Evolutionary conservation across 352 stramenopile genomes (phyloP), one percentile per base, ranked within the genome.

Genomic region (Blastocystis sp.): DNA sequence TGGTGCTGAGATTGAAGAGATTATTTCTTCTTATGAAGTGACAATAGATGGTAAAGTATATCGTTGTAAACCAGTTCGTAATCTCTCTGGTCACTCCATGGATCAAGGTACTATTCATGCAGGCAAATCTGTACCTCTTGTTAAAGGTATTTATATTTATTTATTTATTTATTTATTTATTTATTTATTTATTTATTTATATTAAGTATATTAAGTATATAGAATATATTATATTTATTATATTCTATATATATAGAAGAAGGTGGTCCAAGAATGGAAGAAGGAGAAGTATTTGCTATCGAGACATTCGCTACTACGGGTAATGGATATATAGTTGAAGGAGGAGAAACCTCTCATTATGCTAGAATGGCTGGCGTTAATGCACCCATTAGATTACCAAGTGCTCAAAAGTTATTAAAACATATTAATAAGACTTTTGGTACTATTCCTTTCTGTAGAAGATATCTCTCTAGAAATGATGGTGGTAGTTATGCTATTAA

Each of bases 341-440:
- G 58, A 30, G 24, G 40, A 27, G 39, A 40, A 31, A 23, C 11
- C 2, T 39, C 23, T 25, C 31, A 68, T 7, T 54, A 55, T 62
- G 30, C 11, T 76, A 72, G 25, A 70, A 73, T 33, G 64, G 74
- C 33, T 48, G 83, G 81, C 30, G 82, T 82, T 10, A 86, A 93
- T 66, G 83, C 95, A 27, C 84, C 86, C 9, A 67, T 98, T 33
- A 76, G 84, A 19, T 72, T 86, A 68, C 70, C 73, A n/a, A 78
- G 80, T 6, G 78, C 88, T 11, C 94, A 94, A 68, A 88, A 93
- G 70, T 70, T 98, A 34, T 73, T 96, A 30, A 71, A 66, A 18
- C 89, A 96, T 70, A 94, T 98, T 65, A 95, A 93, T 65, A 91
- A 92, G 65, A 98, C 89, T 7, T 98, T 98, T 72, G 87, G 86